These are phyloP conservation scores for Sporothrix inflata DNA, from an alignment of 2,329 filamentous ascomycete species.

Conservation along the genomic window DNA sequence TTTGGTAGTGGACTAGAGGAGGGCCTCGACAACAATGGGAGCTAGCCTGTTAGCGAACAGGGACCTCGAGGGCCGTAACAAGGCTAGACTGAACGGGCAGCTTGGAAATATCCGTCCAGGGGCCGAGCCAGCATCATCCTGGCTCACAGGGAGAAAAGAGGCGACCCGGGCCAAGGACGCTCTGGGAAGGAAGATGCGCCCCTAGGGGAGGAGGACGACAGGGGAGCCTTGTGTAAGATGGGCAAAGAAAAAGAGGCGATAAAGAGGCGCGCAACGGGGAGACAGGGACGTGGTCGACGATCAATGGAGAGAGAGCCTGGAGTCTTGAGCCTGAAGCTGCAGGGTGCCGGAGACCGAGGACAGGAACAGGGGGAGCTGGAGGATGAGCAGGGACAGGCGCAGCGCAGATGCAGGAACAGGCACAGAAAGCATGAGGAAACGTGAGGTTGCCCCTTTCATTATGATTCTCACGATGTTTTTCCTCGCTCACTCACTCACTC, in stretches of 20 bases:
- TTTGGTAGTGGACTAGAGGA: background rate
- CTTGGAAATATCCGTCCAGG: slow-evolving; percentile 1
- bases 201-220: background rate
- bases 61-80: background rate
- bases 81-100: background rate
- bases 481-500: too few relatives aligned
- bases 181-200: slow-evolving; percentile 6
- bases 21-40: background rate
- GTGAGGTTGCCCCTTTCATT: slow-evolving; percentile 1
- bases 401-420: background rate
- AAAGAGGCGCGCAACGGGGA: background rate
- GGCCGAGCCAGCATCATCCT: background rate
- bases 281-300: too few relatives aligned
- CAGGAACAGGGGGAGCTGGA: background rate
- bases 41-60: background rate
- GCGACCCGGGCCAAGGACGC: background rate
- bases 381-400: background rate
- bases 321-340: background rate
- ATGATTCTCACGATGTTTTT: background rate
- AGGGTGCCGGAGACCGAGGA: background rate
- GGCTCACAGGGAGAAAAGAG: background rate
- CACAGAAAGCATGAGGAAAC: background rate
- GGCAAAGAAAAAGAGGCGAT: too few relatives aligned
- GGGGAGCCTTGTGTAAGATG: background rate
- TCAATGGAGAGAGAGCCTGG: background rate